Percentiles rank a stretch among this genome's conserved stretches.
Conservation (phyloP, 805 yeast genomes). For the Tetrapisispora taiwanensis region DNA sequence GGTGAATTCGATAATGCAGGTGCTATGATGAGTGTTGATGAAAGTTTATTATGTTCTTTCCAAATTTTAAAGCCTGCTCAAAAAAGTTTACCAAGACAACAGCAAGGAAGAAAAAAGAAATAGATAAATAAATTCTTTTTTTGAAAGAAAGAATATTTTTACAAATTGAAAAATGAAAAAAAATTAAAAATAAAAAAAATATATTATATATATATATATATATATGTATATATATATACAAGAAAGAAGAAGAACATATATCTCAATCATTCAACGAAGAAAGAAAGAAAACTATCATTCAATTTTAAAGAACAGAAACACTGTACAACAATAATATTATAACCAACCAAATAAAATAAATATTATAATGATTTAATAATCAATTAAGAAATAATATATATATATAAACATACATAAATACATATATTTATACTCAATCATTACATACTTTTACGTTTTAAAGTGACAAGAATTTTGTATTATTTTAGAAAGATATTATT, state of each 20-base stretch:
- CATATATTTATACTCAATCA: conserved; percentile 1
- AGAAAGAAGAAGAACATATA: no score
- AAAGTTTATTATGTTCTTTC: conserved; percentile 89
- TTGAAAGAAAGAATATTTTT: neutral
- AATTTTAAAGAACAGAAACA: no score
- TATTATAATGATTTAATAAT: neutral
- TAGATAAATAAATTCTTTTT: neutral
- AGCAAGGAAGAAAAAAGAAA: conserved; percentile 28
- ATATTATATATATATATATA: no score
- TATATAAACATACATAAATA: neutral
- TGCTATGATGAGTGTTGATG: conserved; percentile 99
- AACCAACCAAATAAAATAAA: neutral
- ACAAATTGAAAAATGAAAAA: neutral
- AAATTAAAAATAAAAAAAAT: neutral
- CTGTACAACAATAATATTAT: no score
- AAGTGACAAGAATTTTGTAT: no score
- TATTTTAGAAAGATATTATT: no score
- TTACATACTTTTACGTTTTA: conserved; percentile 1
- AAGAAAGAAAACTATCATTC: no score
- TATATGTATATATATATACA: no score
- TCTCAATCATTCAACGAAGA: no score
- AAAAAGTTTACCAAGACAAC: conserved; percentile 40
- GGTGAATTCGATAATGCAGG: conserved; percentile 99
- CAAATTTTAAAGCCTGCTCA: conserved; percentile 97
- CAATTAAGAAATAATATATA: neutral